A percentile compares a stretch with the other conserved stretches of the same genome.
These are phyloP conservation scores for Stromatinia cepivora DNA, from an alignment of 2,329 filamentous ascomycete species.

Conservation along the genomic window DNA sequence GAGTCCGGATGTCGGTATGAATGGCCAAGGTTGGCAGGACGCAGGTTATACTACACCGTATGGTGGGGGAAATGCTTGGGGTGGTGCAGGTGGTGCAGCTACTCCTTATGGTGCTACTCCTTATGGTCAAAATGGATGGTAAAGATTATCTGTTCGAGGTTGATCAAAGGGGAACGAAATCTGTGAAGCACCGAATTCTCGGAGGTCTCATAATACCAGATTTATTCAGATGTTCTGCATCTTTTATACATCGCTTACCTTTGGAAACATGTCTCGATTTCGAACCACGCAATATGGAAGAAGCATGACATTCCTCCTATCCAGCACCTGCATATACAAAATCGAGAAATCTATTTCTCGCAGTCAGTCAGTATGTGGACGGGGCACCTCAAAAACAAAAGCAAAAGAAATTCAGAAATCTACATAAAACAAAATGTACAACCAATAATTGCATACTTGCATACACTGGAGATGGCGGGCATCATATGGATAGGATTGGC, in stretches of 20 bases:
- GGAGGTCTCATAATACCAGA: not conserved
- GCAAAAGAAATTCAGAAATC: not conserved
- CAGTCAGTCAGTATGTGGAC: not conserved
- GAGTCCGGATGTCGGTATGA: constrained; percentile 60
- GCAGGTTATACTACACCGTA: constrained; percentile 70
- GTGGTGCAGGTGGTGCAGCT: constrained; percentile 54
- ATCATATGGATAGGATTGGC: constrained; percentile 2
- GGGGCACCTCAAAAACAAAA: not conserved
- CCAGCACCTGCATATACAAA: not conserved
- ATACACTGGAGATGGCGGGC: constrained; percentile 2
- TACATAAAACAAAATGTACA: constrained; percentile 5
- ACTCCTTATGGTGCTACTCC: constrained; percentile 62
- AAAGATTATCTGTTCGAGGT: not conserved
- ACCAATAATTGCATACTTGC: constrained; percentile 18
- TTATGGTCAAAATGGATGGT: constrained; percentile 51
- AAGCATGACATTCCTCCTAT: not conserved
- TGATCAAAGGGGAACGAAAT: not conserved
- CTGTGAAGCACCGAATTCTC: not conserved
- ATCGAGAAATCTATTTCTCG: not conserved
- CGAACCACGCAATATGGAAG: not conserved
- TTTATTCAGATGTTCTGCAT: not conserved
- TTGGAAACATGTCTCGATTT: not conserved
- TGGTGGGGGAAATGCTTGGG: constrained; percentile 66
- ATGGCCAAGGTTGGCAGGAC: constrained; percentile 59
- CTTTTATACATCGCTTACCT: too few species aligned